Conservation (phyloP, 2,329 filamentous ascomycete genomes). For the Geosmithia flava region DNA sequence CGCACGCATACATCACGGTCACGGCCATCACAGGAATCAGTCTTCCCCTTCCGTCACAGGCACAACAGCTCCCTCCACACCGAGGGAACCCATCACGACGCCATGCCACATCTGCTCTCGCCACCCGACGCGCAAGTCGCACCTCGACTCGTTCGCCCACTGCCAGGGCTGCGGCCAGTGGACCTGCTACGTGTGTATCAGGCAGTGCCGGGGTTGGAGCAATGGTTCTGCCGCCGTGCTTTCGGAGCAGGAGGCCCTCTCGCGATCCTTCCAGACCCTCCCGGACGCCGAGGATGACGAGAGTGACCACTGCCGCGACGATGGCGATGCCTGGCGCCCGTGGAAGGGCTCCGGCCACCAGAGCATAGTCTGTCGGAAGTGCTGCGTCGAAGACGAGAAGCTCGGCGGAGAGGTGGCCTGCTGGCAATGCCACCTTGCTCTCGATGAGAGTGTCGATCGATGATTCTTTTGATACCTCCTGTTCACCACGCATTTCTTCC, state of each 20-base stretch:
- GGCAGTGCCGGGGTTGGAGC: constrained; percentile 44
- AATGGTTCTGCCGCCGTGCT: constrained; percentile 9
- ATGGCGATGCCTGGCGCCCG: not conserved
- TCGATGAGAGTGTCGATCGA: not conserved
- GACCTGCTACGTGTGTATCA: constrained; percentile 58
- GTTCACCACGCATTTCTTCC: too few relatives aligned
- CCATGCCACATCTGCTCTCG: constrained; percentile 59
- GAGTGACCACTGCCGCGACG: constrained; percentile 2
- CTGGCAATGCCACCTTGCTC: constrained; percentile 35
- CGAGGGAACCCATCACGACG: constrained; percentile 8
- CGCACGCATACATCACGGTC: constrained; percentile 8
- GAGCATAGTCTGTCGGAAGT: constrained; percentile 50
- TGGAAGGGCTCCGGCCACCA: constrained; percentile 32
- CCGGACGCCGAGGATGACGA: constrained; percentile 26
- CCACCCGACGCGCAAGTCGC: constrained; percentile 49
- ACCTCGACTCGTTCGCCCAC: constrained; percentile 53
- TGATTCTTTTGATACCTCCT: too few relatives aligned
- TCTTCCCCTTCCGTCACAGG: not conserved
- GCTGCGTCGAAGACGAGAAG: constrained; percentile 49
- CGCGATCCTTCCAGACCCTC: constrained; percentile 34
- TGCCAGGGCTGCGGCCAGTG: constrained; percentile 50
- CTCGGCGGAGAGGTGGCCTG: constrained; percentile 56
- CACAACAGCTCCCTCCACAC: constrained; percentile 1
- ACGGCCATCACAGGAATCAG: not conserved
- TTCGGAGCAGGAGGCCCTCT: constrained; percentile 22